phyloP scores from a whole-genome alignment of 805 yeast species.

The Candida berthetii region DNA sequence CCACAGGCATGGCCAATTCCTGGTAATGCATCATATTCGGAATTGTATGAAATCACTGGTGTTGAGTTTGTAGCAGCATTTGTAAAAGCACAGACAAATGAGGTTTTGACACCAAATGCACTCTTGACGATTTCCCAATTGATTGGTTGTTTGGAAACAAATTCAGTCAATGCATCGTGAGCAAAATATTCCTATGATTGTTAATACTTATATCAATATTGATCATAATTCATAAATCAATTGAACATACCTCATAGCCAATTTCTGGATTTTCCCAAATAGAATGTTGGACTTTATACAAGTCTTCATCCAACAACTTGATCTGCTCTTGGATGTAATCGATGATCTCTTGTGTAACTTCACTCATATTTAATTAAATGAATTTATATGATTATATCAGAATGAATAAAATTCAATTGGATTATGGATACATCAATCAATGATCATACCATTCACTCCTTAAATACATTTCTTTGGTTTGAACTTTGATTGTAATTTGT shows the following conservation, averaged over 20 bases:
- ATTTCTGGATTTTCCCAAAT: not conserved
- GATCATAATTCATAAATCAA: too few species aligned
- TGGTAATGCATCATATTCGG: too few species aligned
- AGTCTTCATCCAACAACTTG: not conserved
- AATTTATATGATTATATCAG: too few species aligned
- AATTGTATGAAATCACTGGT: not conserved
- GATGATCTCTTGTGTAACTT: too few species aligned
- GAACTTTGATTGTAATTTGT: too few species aligned
- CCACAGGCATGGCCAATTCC: not conserved
- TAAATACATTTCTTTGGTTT: too few species aligned
- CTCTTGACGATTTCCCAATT: not conserved
- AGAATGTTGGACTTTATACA: not conserved
- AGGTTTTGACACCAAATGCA: not conserved
- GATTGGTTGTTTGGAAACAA: not conserved
- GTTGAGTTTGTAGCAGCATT: not conserved
- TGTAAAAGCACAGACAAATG: not conserved
- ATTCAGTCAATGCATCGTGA: not conserved
- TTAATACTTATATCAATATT: too few species aligned
- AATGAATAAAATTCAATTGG: too few species aligned
- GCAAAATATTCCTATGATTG: conserved; percentile 20
- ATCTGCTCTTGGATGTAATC: not conserved
- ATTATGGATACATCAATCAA: too few species aligned
- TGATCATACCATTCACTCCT: too few species aligned
- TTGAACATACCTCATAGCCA: not conserved
- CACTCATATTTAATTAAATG: too few species aligned